phyloP scores from a whole-genome alignment of 441 rosid species.

The Brassica balearica region DNA sequence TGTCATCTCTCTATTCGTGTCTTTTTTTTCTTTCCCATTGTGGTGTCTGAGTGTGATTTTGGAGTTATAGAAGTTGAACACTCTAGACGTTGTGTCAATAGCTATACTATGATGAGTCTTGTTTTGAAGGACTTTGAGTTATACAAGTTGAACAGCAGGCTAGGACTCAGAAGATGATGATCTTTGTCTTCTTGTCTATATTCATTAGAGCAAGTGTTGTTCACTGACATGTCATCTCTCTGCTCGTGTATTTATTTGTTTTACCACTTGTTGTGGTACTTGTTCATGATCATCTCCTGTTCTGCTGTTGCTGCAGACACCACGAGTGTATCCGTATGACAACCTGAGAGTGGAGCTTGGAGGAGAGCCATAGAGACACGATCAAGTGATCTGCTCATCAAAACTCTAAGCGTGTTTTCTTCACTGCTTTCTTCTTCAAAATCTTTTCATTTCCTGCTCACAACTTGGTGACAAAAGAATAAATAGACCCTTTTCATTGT shows the following conservation, averaged over 20 bases:
- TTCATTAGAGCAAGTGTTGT: slow-evolving; percentile 1
- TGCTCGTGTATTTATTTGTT: neutral
- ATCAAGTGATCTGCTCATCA: slow-evolving; percentile 14
- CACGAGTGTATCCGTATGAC: slow-evolving; percentile 91
- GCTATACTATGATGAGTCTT: slow-evolving; percentile 15
- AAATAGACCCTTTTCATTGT: slow-evolving; percentile 1
- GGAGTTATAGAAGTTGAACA: neutral
- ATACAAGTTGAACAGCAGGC: neutral
- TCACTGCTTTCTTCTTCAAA: slow-evolving; percentile 29
- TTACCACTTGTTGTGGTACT: neutral
- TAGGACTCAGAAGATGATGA: neutral
- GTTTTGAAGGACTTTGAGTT: neutral
- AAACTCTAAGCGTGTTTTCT: slow-evolving; percentile 13
- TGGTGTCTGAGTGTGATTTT: neutral
- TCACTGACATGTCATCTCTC: slow-evolving; percentile 6
- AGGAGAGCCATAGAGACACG: slow-evolving; percentile 70
- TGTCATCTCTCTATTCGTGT: neutral
- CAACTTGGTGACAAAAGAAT: slow-evolving; percentile 38
- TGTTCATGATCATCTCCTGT: slow-evolving; percentile 21
- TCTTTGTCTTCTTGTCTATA: slow-evolving; percentile 18
- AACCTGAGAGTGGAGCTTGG: slow-evolving; percentile 96
- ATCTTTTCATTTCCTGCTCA: slow-evolving; percentile 17
- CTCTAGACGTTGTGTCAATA: neutral
- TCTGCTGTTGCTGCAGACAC: slow-evolving; percentile 59
- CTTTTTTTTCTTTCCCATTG: neutral